Evolutionary conservation across 345 rosid species (phyloP).

Genomic region (Corchorus capsularis): DNA sequence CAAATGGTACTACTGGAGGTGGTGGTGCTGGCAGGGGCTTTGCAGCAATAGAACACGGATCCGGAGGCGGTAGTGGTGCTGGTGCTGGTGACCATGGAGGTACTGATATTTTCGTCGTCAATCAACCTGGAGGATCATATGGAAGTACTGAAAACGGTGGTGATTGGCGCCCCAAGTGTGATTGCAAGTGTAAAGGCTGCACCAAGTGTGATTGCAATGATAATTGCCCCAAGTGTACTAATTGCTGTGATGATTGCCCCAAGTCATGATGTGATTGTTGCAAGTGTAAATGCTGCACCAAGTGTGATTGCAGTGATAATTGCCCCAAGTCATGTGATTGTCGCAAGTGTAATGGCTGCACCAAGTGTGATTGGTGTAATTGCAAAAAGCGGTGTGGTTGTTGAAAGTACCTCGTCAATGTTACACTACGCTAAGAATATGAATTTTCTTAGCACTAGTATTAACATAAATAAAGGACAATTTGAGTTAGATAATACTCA

Average conservation of each 20-base stretch:
- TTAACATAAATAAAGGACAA: conserved; percentile 24
- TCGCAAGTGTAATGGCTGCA: too few relatives aligned
- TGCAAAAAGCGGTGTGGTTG: background rate
- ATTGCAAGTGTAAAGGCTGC: too few relatives aligned
- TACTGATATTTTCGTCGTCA: too few relatives aligned
- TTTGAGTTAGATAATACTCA: background rate
- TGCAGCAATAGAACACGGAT: background rate
- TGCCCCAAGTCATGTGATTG: too few relatives aligned
- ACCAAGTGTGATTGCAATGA: too few relatives aligned
- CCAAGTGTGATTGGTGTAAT: background rate
- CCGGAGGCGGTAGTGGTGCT: conserved; percentile 20
- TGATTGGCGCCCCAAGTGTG: too few relatives aligned
- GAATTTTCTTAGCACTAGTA: background rate
- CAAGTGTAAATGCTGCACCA: too few relatives aligned
- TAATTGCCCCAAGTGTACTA: too few relatives aligned
- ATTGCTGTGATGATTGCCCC: too few relatives aligned
- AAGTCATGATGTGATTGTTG: too few relatives aligned
- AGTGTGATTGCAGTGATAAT: too few relatives aligned
- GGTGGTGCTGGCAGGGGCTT: conserved; percentile 20
- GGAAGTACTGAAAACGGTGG: too few relatives aligned
- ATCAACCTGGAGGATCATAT: conserved; percentile 14
- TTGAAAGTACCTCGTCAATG: background rate
- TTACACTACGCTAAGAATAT: background rate
- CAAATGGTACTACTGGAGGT: conserved; percentile 14
- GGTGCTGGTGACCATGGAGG: conserved; percentile 31